These are phyloP conservation scores for Stephania japonica DNA, from an alignment of 164 flowering plant genomes.

Conservation along the genomic window DNA sequence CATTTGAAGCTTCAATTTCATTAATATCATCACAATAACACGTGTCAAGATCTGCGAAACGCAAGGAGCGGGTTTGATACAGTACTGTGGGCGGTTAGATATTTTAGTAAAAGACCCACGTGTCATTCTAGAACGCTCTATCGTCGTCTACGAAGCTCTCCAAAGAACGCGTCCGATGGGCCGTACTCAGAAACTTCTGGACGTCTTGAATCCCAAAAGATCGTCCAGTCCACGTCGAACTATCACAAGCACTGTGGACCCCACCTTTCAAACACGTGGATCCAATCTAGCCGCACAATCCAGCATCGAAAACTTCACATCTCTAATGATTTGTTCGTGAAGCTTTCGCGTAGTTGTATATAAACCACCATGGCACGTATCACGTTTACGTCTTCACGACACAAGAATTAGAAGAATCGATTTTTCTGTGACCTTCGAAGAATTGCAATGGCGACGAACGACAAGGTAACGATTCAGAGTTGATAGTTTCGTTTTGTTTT, in stretches of 20 bases:
- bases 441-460: background rate
- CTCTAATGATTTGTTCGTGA: background rate
- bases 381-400: background rate
- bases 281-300: background rate
- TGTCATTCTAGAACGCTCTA: background rate
- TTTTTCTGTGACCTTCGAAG: background rate
- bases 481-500: background rate
- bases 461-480: constrained; percentile 1
- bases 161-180: background rate
- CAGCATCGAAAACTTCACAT: background rate
- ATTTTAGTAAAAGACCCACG: background rate
- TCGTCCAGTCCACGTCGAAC: background rate
- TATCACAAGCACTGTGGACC: background rate
- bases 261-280: background rate
- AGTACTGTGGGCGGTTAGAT: background rate
- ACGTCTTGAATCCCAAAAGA: too few relatives aligned
- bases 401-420: background rate
- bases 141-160: background rate
- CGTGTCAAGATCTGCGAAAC: too few relatives aligned
- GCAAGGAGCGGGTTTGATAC: too few relatives aligned
- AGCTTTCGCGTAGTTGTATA: background rate
- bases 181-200: too few relatives aligned
- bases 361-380: background rate
- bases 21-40: too few relatives aligned
- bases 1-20: too few relatives aligned